Percentiles rank a stretch among this genome's conserved stretches.
Conservation (phyloP, 2,329 filamentous ascomycete species). For the Byssochlamys sp. region DNA sequence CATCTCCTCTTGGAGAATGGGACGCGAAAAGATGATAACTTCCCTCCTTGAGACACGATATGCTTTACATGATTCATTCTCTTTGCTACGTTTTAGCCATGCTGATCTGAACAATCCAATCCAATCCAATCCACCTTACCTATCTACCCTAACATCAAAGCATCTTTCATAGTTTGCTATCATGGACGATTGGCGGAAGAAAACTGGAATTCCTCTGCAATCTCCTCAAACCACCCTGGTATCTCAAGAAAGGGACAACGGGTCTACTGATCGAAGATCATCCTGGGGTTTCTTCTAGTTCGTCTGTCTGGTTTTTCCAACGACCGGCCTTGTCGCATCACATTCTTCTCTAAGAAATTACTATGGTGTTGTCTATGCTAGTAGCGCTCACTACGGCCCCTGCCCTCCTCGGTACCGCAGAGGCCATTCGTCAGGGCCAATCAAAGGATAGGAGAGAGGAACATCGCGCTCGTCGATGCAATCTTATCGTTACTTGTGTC, state of each 20-base stretch:
- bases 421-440: slow-evolving; percentile 43
- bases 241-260: background rate
- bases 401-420: slow-evolving; percentile 39
- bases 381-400: slow-evolving; percentile 35
- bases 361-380: slow-evolving; percentile 37
- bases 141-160: background rate
- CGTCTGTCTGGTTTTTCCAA: background rate
- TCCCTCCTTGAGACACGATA: background rate
- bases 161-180: background rate
- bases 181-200: background rate
- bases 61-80: background rate
- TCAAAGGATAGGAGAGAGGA: slow-evolving; percentile 41
- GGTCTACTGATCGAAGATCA: background rate
- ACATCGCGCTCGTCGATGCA: slow-evolving; percentile 41
- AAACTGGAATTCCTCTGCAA: background rate
- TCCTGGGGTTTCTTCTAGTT: background rate
- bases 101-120: background rate
- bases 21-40: background rate
- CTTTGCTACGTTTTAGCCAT: background rate
- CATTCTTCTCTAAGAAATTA: slow-evolving; percentile 3
- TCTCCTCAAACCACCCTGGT: background rate
- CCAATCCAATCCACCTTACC: background rate
- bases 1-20: background rate
- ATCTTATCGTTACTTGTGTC: slow-evolving; percentile 39
- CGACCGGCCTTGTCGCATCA: background rate